phyloP scores from a whole-genome alignment of 345 rosid genomes.

The Boechera retrofracta region DNA sequence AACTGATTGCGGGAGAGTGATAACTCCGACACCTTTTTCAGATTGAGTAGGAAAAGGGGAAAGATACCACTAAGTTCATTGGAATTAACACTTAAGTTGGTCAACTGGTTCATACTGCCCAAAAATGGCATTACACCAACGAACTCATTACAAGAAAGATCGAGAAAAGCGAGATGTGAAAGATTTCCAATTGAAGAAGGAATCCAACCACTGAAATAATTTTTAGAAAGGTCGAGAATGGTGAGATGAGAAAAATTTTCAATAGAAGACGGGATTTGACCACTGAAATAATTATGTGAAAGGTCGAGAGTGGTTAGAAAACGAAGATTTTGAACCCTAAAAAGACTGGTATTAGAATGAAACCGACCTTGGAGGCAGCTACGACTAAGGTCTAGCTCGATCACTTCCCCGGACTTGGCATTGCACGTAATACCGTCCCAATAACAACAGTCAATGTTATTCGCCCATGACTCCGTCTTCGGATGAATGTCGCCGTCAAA shows the following conservation, averaged over 20 bases:
- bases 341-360: conserved; percentile 1
- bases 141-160: conserved; percentile 1
- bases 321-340: neutral
- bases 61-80: neutral
- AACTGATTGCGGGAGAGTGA: neutral
- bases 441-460: neutral
- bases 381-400: conserved; percentile 8
- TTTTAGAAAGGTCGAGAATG: conserved; percentile 1
- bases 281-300: neutral
- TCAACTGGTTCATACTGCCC: neutral
- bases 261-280: neutral
- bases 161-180: neutral
- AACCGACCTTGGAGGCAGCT: neutral
- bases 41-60: neutral
- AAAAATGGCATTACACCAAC: conserved; percentile 5
- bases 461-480: neutral
- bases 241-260: neutral
- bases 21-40: neutral
- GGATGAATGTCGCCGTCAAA: neutral
- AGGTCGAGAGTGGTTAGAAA: conserved; percentile 9
- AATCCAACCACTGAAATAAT: neutral
- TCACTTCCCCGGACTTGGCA: conserved; percentile 3
- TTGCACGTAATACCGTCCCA: conserved; percentile 28
- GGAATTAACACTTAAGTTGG: neutral
- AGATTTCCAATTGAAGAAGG: neutral